Evolutionary conservation across 208 protist species (phyloP), one percentile per base, ranked within the genome.

Genomic region (Trypanosoma vivax): DNA sequence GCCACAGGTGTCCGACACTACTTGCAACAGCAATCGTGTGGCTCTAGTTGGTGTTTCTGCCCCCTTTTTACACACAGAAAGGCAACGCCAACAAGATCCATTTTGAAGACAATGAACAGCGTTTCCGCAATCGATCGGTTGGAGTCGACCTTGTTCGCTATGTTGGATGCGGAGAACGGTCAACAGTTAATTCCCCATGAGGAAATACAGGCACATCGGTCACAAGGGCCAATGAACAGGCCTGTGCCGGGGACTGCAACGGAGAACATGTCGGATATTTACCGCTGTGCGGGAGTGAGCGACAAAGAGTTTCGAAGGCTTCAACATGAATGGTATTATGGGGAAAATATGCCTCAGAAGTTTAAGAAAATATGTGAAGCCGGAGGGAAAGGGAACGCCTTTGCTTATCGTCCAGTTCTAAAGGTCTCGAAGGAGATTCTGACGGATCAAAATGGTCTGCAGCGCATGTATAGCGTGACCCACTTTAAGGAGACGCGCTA

Each of bases 231-330:
- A 21, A 41, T 64, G 41, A 79, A 55, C 28, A 18, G 54, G 10
- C 10, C 68, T 0, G 39, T 89, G 9, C 58, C 62, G 0, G 62
- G 60, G 29, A 86, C 74, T 1, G 74, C 76, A 46, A 86, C 76
- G 14, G 29, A 46, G 3, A 75, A 33, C 0, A 76, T 64, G 49
- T 65, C 66, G 3, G 53, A 57, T 18, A 43, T 77, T 39, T 86
- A 79, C 56, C 74, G 67, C 50, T 74, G 59, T 37, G 40, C 62
- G 2, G 33, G 50, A 1, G 52, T 42, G 0, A 52, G 31, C 6
- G 59, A 43, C 4, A 65, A 3, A 30, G 61, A 56, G 21, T 57
- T 71, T 34, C 5, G 55, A 31, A 46, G 25, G 2, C 25, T 50
- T 16, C 18, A 25, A 6, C 43, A 60, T 5, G 38, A 48, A n/a